phyloP scores from a whole-genome alignment of 192 early-diverging fungal species.

The Dissophora ornata region DNA sequence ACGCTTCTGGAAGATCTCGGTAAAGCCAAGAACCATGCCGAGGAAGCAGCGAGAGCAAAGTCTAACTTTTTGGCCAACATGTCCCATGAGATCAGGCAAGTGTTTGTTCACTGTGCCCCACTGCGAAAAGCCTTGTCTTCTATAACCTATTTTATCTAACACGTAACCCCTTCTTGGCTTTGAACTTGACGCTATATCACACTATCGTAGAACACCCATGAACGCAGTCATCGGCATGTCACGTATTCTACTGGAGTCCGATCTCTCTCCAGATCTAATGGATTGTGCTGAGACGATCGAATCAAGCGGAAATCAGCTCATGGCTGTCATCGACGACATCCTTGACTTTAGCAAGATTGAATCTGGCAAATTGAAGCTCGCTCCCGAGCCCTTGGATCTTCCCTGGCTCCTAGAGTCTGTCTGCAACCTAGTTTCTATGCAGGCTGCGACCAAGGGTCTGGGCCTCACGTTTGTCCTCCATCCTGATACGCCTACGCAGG shows the following conservation, averaged over 20 bases:
- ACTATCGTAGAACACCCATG: conserved; percentile 74
- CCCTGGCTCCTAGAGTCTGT: conserved; percentile 55
- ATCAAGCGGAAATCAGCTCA: conserved; percentile 54
- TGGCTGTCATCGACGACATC: conserved; percentile 79
- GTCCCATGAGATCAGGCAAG: conserved; percentile 69
- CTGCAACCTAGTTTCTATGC: conserved; percentile 52
- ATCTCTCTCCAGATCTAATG: conserved; percentile 74
- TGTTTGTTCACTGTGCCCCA: too few relatives aligned
- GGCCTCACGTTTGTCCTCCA: conserved; percentile 52
- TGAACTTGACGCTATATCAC: too few relatives aligned
- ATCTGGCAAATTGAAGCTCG: conserved; percentile 77
- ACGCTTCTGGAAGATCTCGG: conserved; percentile 51
- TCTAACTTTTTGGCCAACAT: conserved; percentile 81
- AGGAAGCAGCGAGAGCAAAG: conserved; percentile 58
- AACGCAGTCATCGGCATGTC: conserved; percentile 82
- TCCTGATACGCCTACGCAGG: conserved; percentile 52
- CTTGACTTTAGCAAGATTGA: conserved; percentile 86
- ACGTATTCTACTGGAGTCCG: conserved; percentile 73
- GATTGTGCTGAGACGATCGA: conserved; percentile 65
- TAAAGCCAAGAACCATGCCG: conserved; percentile 60
- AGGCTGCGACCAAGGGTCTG: conserved; percentile 35
- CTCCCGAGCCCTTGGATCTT: conserved; percentile 70
- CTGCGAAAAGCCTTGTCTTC: too few relatives aligned
- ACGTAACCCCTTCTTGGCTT: too few relatives aligned
- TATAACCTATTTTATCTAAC: conserved; percentile 6